Evolutionary conservation across 1,284 basidiomycete species (phyloP).

Genomic region (Ustanciosporium gigantosporum): DNA sequence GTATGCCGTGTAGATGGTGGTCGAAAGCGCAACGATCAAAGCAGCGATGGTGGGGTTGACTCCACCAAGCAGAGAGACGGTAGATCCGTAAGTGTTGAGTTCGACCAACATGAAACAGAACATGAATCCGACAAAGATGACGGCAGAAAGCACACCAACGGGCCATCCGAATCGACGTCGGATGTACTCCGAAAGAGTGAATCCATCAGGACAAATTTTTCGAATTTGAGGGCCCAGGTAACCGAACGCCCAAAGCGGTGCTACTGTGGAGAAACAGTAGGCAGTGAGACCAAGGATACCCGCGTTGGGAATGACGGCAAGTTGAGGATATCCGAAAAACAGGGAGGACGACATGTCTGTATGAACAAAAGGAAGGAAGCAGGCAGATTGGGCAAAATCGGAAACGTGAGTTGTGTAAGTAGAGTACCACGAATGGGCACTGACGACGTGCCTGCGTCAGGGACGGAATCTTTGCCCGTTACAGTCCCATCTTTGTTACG

Average conservation of each 20-base stretch:
- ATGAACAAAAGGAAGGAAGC: neutral
- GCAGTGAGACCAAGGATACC: conserved; percentile 56
- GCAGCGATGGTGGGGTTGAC: conserved; percentile 56
- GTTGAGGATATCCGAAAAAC: conserved; percentile 59
- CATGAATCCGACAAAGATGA: conserved; percentile 60
- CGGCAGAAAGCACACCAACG: conserved; percentile 51
- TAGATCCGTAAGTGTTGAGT: conserved; percentile 59
- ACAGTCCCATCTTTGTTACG: no score
- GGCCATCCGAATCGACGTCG: conserved; percentile 58
- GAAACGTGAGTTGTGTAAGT: conserved; percentile 10
- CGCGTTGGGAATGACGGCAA: conserved; percentile 57
- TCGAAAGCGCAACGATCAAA: conserved; percentile 55
- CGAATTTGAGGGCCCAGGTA: conserved; percentile 59
- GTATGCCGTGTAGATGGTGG: conserved; percentile 60
- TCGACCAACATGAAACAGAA: conserved; percentile 61
- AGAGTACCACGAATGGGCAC: no score
- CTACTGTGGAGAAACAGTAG: conserved; percentile 57
- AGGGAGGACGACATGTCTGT: conserved; percentile 61
- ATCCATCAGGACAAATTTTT: conserved; percentile 56
- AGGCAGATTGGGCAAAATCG: neutral
- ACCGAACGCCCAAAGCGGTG: conserved; percentile 58
- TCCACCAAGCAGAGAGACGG: conserved; percentile 45
- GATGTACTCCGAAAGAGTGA: conserved; percentile 59
- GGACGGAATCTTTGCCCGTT: no score
- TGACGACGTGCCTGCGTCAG: no score